Percentiles rank a stretch among this genome's conserved stretches.
Evolutionary conservation across 805 yeast genomes (phyloP).

Genomic region (Pichia insulana): DNA sequence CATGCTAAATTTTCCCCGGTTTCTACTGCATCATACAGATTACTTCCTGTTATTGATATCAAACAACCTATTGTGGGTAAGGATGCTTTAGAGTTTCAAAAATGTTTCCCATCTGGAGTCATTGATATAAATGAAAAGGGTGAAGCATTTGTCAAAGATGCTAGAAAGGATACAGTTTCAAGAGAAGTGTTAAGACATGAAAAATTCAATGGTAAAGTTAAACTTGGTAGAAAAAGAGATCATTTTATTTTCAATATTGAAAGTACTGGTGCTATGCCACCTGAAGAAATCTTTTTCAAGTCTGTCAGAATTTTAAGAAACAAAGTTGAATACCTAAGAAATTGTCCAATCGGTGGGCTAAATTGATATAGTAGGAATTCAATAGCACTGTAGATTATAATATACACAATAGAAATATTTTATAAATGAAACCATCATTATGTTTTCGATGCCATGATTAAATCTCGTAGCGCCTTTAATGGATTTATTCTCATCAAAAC

Average conservation of each 20-base stretch:
- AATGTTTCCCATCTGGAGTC: constrained; percentile 92
- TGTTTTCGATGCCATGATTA: constrained; percentile 16
- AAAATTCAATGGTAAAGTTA: constrained; percentile 82
- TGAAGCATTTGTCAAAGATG: constrained; percentile 75
- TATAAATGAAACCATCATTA: constrained; percentile 4
- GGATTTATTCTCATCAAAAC: constrained; percentile 31
- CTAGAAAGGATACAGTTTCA: constrained; percentile 93
- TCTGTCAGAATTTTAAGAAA: constrained; percentile 76
- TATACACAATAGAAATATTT: constrained; percentile 1
- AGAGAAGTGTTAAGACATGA: constrained; percentile 93
- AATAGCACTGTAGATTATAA: background rate
- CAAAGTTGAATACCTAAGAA: constrained; percentile 73
- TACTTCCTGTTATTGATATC: constrained; percentile 81
- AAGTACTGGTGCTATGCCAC: constrained; percentile 93
- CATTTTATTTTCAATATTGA: constrained; percentile 94
- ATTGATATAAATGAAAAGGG: constrained; percentile 60
- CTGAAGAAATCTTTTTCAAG: constrained; percentile 92
- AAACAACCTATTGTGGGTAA: constrained; percentile 65
- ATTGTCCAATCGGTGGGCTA: constrained; percentile 57
- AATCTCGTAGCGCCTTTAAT: constrained; percentile 16
- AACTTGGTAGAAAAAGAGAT: constrained; percentile 83
- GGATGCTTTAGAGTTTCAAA: constrained; percentile 69
- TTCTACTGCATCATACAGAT: constrained; percentile 89
- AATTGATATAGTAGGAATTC: constrained; percentile 10
- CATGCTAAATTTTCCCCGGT: constrained; percentile 98